Percentiles rank a stretch among this genome's conserved stretches.
phyloP scores from a whole-genome alignment of 2,329 filamentous ascomycete species.

The Fusarium torreyae region DNA sequence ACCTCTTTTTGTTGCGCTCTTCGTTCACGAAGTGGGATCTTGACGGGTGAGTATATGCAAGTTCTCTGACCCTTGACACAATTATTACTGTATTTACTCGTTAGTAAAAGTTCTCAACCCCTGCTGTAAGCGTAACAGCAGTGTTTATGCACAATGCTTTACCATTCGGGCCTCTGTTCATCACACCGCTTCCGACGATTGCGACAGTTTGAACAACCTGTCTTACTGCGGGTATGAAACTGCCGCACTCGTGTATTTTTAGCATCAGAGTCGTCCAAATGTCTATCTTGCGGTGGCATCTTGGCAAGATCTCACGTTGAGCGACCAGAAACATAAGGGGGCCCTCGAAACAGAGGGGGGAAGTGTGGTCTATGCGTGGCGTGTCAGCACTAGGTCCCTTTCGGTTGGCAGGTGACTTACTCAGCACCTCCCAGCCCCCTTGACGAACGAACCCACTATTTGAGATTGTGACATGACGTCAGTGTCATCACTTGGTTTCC shows the following conservation, averaged over 20 bases:
- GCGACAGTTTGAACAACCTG: constrained; percentile 27
- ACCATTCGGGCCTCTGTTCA: constrained; percentile 28
- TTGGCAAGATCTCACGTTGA: not conserved
- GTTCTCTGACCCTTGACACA: constrained; percentile 14
- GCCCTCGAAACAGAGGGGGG: not conserved
- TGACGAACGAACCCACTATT: no score
- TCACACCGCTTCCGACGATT: constrained; percentile 22
- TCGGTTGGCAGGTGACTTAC: no score
- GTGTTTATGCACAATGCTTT: not conserved
- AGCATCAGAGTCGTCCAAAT: not conserved
- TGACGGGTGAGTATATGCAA: constrained; percentile 3
- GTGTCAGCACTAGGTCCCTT: constrained; percentile 5
- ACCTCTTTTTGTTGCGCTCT: constrained; percentile 24
- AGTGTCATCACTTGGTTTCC: no score
- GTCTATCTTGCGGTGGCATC: not conserved
- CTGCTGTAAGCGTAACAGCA: not conserved
- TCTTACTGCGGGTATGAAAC: constrained; percentile 21
- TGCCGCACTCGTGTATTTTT: constrained; percentile 9
- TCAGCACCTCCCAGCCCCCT: no score
- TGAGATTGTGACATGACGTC: no score
- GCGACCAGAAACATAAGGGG: not conserved
- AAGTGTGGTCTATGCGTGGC: not conserved
- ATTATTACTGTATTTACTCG: not conserved
- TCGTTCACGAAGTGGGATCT: constrained; percentile 12
- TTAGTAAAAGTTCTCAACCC: not conserved